Conservation (phyloP, 768 basidiomycete genomes). For the Amanita muscaria region DNA sequence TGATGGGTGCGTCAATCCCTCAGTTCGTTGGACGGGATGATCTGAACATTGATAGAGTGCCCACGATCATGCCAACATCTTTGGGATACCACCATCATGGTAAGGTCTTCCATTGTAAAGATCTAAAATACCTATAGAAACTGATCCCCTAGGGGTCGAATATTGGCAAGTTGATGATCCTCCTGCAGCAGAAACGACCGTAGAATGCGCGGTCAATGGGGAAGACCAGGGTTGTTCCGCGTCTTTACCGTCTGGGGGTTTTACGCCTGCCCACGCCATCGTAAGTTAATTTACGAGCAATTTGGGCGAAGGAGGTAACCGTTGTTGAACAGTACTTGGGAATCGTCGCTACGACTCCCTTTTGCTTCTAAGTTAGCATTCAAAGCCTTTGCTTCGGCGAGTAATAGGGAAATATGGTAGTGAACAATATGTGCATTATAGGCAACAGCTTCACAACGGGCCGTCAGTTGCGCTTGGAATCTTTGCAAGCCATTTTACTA, state of each 20-base stretch:
- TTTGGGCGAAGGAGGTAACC: too few species aligned
- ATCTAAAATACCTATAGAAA: too few species aligned
- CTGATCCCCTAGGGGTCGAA: constrained; percentile 30
- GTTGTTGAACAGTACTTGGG: constrained; percentile 31
- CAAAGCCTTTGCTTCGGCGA: too few species aligned
- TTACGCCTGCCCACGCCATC: constrained; percentile 37
- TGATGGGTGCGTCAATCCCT: constrained; percentile 29
- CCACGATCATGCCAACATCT: constrained; percentile 38
- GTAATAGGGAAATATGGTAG: too few species aligned
- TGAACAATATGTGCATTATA: too few species aligned
- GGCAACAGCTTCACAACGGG: too few species aligned
- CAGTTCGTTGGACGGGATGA: neutral
- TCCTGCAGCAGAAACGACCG: constrained; percentile 29
- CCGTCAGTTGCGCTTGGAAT: too few species aligned
- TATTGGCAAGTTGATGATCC: constrained; percentile 43
- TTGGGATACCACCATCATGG: constrained; percentile 50
- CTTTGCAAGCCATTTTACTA: too few species aligned
- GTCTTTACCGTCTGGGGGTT: constrained; percentile 35
- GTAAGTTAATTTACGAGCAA: too few species aligned
- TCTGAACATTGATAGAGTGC: constrained; percentile 26
- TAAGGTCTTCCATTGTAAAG: constrained; percentile 10
- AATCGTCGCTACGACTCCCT: constrained; percentile 29
- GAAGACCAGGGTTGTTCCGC: constrained; percentile 44
- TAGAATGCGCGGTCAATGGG: constrained; percentile 34
- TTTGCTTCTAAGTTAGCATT: constrained; percentile 24